Evolutionary conservation across 2,329 filamentous ascomycete species (phyloP).

Genomic region (Cryphonectria carpinicola): DNA sequence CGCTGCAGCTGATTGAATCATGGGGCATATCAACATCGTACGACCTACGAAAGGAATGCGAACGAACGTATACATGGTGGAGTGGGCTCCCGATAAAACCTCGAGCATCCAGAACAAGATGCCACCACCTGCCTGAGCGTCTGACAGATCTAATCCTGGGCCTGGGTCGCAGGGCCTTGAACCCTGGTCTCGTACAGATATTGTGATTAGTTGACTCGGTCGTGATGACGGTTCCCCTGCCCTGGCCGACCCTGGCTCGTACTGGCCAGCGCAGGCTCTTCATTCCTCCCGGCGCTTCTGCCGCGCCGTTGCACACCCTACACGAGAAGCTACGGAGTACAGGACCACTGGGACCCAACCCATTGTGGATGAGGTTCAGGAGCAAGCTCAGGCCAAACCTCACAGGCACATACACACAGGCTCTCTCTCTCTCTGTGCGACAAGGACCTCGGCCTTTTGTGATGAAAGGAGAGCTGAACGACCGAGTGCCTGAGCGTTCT

Average conservation of each 20-base stretch:
- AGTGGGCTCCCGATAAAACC: background rate
- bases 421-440: too few species aligned
- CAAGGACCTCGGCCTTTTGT: background rate
- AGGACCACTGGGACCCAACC: background rate
- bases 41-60: background rate
- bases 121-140: background rate
- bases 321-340: background rate
- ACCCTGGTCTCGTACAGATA: slow-evolving; percentile 1
- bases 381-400: background rate
- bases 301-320: background rate
- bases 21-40: background rate
- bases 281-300: background rate
- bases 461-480: background rate
- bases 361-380: background rate
- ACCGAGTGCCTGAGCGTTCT: slow-evolving; percentile 1
- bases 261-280: background rate
- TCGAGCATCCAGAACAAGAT: background rate
- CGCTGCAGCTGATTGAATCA: background rate
- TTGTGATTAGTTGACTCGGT: background rate
- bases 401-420: background rate
- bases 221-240: background rate
- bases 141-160: slow-evolving; percentile 1
- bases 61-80: background rate
- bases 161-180: background rate
- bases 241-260: background rate